These are phyloP conservation scores for Leptographium galeiforme DNA, from an alignment of 2,329 filamentous ascomycete genomes.

Conservation along the genomic window DNA sequence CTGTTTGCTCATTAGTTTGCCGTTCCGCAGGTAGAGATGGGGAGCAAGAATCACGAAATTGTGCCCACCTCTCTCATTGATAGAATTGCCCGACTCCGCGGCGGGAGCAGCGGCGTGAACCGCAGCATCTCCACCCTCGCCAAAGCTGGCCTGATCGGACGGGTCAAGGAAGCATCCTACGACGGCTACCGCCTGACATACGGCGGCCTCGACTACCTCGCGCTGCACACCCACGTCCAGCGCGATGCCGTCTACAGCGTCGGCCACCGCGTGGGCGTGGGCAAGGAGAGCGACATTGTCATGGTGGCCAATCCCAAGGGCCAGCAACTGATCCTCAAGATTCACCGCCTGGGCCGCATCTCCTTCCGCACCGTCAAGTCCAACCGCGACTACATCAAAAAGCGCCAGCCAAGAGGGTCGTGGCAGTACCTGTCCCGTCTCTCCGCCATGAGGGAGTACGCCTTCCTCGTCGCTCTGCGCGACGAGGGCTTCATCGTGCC, in stretches of 20 bases:
- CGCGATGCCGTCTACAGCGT: conserved; percentile 76
- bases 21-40: conserved; percentile 64
- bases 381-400: conserved; percentile 88
- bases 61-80: conserved; percentile 84
- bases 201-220: conserved; percentile 94
- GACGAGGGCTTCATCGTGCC: conserved; percentile 84
- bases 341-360: conserved; percentile 87
- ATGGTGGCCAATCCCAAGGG: conserved; percentile 74
- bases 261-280: conserved; percentile 86
- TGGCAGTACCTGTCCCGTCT: conserved; percentile 98
- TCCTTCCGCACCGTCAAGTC: conserved; percentile 94
- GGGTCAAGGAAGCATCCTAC: conserved; percentile 91
- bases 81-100: conserved; percentile 67
- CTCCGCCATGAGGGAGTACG: conserved; percentile 85
- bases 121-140: conserved; percentile 80
- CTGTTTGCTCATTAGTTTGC: not conserved
- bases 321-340: conserved; percentile 75
- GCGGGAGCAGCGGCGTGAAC: conserved; percentile 66
- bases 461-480: conserved; percentile 79
- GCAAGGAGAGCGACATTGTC: conserved; percentile 95
- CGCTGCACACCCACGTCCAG: conserved; percentile 77
- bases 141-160: conserved; percentile 81
- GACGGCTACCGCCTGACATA: conserved; percentile 96
- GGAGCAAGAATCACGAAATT: conserved; percentile 92
- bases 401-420: conserved; percentile 49